Percentiles rank a stretch among this genome's conserved stretches.
phyloP scores from a whole-genome alignment of 495 filamentous ascomycete species.

The Aspergillus sclerotiicarbonarius region DNA sequence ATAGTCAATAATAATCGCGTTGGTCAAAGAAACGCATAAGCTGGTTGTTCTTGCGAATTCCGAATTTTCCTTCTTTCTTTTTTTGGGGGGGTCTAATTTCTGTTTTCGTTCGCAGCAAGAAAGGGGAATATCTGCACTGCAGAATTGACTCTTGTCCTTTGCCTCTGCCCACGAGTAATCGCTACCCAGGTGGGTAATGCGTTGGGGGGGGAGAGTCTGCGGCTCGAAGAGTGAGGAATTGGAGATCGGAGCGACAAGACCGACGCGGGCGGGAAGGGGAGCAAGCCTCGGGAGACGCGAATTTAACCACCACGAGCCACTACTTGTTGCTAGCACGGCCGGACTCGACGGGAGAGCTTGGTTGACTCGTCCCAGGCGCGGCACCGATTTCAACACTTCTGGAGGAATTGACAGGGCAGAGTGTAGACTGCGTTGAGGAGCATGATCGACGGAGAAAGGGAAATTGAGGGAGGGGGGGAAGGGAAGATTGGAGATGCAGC shows the following conservation, averaged over 20 bases:
- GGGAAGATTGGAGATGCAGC: constrained; percentile 8
- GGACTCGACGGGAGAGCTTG: not conserved
- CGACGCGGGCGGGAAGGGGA: constrained; percentile 20
- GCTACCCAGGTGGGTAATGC: constrained; percentile 18
- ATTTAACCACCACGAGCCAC: constrained; percentile 20
- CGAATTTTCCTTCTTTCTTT: constrained; percentile 13
- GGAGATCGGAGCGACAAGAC: constrained; percentile 13
- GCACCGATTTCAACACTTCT: constrained; percentile 22
- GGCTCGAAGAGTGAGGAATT: constrained; percentile 14
- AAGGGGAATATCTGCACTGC: constrained; percentile 22
- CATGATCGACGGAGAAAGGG: constrained; percentile 22
- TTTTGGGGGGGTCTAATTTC: not conserved
- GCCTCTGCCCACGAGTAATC: constrained; percentile 11
- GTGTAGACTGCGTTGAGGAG: constrained; percentile 16
- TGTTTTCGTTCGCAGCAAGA: constrained; percentile 12
- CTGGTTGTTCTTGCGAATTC: constrained; percentile 12
- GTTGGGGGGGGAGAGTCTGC: constrained; percentile 11
- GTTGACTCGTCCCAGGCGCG: not conserved
- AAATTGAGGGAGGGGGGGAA: constrained; percentile 10
- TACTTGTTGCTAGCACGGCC: not conserved
- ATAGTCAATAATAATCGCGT: constrained; percentile 11
- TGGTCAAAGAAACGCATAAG: constrained; percentile 15
- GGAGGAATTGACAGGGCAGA: constrained; percentile 23
- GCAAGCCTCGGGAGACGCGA: constrained; percentile 24
- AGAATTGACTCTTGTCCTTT: constrained; percentile 21